Base-by-base conservation (phyloP, 768 basidiomycete species). In the Gloeostereum incarnatum region DNA sequence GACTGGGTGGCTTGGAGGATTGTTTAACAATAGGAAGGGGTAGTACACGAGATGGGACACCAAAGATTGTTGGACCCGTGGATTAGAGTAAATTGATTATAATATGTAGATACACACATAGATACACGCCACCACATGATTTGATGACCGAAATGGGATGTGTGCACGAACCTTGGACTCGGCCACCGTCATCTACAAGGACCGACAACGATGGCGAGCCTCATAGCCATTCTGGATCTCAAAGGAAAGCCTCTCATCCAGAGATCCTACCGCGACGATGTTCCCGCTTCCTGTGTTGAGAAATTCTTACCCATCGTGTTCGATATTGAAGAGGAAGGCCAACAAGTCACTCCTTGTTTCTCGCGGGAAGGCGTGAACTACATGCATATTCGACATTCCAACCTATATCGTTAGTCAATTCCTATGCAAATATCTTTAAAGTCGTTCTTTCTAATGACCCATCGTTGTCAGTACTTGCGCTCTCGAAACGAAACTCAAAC, bases 171-270 rank as follows among this genome's bases (percentile, higher is more conserved):
- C n/a, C n/a, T n/a, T n/a, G n/a, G n/a, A n/a, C n/a, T n/a, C n/a
- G n/a, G n/a, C n/a, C n/a, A n/a, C n/a, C n/a, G n/a, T n/a, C n/a
- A n/a, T n/a, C n/a, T n/a, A n/a, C n/a, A n/a, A n/a, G n/a, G n/a
- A n/a, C n/a, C n/a, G n/a, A n/a, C 3, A 34, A 34, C 19, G 11
- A 72, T 75, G 69, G 73, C 71, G 31, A 67, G 65, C 44, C 69
- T 93, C 38, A 81, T 98, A 44, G 91, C 93, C 25, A 93, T 98
- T 50, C 84, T 97, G 51, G 94, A 98, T 62, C 79, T 98, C 60
- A 99, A 98, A 66, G 94, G 94, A 54, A 99, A 99, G 49, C 89
- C 94, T 6, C 72, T 98, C 31, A 99, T 99, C 45, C 94, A 97
- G 56, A 75, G 94, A 5, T 86, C 91, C 0, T 99, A 98, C 63